phyloP scores from a whole-genome alignment of 306 rosid genomes.

The Citrullus amarus region DNA sequence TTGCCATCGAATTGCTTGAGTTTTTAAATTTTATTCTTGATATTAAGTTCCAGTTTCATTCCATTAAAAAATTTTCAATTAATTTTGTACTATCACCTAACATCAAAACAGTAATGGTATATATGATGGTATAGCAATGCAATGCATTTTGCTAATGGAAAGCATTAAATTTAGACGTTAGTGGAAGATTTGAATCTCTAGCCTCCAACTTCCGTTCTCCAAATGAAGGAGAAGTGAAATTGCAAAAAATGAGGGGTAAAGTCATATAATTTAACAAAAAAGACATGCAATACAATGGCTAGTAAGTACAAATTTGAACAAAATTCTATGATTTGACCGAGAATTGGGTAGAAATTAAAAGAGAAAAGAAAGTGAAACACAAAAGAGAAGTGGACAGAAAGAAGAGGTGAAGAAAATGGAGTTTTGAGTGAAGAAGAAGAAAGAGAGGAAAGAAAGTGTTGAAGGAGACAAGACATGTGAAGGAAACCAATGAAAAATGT shows the following conservation, averaged over 20 bases:
- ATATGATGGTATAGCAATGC: too few species aligned
- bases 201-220: too few species aligned
- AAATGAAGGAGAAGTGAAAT: too few species aligned
- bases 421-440: neutral
- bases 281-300: neutral
- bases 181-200: too few species aligned
- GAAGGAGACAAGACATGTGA: conserved; percentile 9
- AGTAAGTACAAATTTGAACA: neutral
- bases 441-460: neutral
- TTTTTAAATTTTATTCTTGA: neutral
- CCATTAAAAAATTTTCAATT: too few species aligned
- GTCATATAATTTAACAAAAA: too few species aligned
- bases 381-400: neutral
- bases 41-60: neutral
- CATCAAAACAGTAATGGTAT: too few species aligned
- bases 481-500: neutral
- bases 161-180: too few species aligned
- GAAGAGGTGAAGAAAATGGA: neutral
- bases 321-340: neutral
- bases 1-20: neutral
- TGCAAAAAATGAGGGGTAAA: too few species aligned
- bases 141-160: too few species aligned
- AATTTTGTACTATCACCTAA: too few species aligned
- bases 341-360: neutral
- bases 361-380: neutral